Conservation (phyloP, 805 yeast species). For the Cyberlindnera euphorbiae region DNA sequence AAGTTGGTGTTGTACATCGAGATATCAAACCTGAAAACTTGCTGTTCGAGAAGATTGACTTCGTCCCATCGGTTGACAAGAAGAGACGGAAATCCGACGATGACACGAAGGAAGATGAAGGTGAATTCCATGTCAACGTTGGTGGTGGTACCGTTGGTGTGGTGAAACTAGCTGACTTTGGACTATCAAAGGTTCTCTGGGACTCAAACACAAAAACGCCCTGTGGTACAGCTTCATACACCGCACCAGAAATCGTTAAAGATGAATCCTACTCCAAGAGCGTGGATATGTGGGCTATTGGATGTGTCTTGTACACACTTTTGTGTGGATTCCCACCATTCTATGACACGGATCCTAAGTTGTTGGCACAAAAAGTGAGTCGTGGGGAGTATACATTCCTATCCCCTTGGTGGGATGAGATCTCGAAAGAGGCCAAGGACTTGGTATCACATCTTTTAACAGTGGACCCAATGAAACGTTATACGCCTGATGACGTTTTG, state of each 20-base stretch:
- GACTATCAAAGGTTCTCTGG: slow-evolving; percentile 56
- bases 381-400: slow-evolving; percentile 69
- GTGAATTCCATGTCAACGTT: slow-evolving; percentile 42
- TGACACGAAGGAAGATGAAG: slow-evolving; percentile 53
- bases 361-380: slow-evolving; percentile 61
- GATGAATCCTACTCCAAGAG: slow-evolving; percentile 58
- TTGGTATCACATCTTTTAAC: slow-evolving; percentile 72
- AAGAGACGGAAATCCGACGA: slow-evolving; percentile 44
- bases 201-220: slow-evolving; percentile 57
- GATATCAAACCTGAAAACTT: slow-evolving; percentile 96
- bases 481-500: slow-evolving; percentile 71
- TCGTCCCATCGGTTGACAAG: slow-evolving; percentile 20
- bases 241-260: slow-evolving; percentile 66
- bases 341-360: slow-evolving; percentile 75
- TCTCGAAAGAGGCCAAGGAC: slow-evolving; percentile 84
- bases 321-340: slow-evolving; percentile 89
- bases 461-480: slow-evolving; percentile 77
- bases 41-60: slow-evolving; percentile 49
- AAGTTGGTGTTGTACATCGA: slow-evolving; percentile 89
- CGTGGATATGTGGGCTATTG: slow-evolving; percentile 72
- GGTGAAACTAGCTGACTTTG: slow-evolving; percentile 67
- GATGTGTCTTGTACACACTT: slow-evolving; percentile 64
- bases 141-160: slow-evolving; percentile 65
- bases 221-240: slow-evolving; percentile 73
- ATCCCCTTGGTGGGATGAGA: slow-evolving; percentile 87